Conservation (phyloP, 2,329 filamentous ascomycete genomes). For the Penicillium sclerotigenum region DNA sequence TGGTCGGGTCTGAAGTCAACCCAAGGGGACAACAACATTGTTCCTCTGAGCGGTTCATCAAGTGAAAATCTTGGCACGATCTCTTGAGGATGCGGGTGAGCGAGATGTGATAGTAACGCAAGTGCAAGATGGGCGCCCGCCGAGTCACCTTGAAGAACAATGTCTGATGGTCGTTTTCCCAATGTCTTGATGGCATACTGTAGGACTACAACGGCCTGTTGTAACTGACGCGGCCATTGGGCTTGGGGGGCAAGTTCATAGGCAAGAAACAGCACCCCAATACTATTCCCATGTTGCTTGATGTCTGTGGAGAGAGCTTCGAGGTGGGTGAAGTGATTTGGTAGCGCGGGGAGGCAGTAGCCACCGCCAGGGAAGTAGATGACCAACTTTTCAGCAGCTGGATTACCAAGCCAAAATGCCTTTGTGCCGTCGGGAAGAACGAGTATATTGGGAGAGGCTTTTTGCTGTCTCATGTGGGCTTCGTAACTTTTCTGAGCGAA, state of each 20-base stretch:
- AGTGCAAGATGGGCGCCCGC: not conserved
- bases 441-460: not conserved
- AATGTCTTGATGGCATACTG: not conserved
- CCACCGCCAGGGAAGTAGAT: not conserved
- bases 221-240: not conserved
- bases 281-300: not conserved
- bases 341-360: not conserved
- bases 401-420: not conserved
- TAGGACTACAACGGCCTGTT: not conserved
- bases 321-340: not conserved
- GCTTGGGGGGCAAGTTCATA: not conserved
- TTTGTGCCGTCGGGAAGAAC: not conserved
- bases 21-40: not conserved
- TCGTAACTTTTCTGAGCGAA: not conserved
- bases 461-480: not conserved
- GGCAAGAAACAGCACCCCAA: not conserved
- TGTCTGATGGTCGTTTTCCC: not conserved
- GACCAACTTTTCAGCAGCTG: not conserved
- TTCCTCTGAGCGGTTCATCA: not conserved
- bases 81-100: not conserved
- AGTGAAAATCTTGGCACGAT: not conserved
- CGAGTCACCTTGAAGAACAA: not conserved
- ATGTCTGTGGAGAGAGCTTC: not conserved
- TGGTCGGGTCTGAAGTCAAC: not conserved
- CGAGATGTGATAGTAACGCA: not conserved